Percentiles rank a stretch among this genome's conserved stretches.
Evolutionary conservation across 75 land plant genomes (phyloP).

Genomic region (Selaginella tamariscina): DNA sequence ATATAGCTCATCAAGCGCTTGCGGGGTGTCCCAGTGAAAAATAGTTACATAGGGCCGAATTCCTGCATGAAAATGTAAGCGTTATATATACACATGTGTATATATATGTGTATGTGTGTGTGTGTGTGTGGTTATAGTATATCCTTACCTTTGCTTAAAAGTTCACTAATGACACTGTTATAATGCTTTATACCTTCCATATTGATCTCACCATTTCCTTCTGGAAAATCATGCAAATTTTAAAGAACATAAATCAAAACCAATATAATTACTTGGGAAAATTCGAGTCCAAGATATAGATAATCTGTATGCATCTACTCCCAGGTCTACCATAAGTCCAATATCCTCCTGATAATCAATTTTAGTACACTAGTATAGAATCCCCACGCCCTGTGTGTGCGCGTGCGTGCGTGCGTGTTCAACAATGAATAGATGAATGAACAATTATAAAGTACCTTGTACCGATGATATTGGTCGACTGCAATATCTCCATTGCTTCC

Average conservation of each 20-base stretch:
- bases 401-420: background rate
- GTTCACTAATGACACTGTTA: background rate
- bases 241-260: background rate
- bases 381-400: too few species aligned
- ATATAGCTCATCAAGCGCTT: background rate
- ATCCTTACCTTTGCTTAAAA: background rate
- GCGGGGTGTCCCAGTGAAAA: background rate
- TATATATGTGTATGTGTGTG: background rate
- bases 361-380: too few species aligned
- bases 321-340: slow-evolving; percentile 8
- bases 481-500: slow-evolving; percentile 67
- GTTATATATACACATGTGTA: background rate
- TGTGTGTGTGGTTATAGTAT: too few species aligned
- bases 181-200: background rate
- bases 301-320: slow-evolving; percentile 17
- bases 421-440: background rate
- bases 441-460: slow-evolving; percentile 28
- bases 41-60: slow-evolving; percentile 2
- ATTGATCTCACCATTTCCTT: slow-evolving; percentile 3
- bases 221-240: background rate
- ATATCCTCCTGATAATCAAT: slow-evolving; percentile 20
- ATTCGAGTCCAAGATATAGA: slow-evolving; percentile 3
- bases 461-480: slow-evolving; percentile 73
- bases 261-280: background rate
- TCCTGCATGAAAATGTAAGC: background rate